phyloP scores from a whole-genome alignment of 768 basidiomycete genomes.

The Xanthoconium purpureum region DNA sequence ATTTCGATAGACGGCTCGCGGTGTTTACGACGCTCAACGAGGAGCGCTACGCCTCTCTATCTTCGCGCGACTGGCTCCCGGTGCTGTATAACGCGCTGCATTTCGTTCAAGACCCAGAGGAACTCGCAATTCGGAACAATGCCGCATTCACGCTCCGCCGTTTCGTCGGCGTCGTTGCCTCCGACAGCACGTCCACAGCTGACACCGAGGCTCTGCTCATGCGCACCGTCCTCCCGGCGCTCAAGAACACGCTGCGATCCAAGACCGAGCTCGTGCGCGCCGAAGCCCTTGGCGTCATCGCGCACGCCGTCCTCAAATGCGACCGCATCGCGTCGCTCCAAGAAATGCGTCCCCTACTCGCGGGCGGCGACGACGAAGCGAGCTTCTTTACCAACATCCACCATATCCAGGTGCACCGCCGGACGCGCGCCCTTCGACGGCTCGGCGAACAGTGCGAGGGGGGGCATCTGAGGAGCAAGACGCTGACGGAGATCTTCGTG shows the following conservation, averaged over 20 bases:
- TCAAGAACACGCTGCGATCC: slow-evolving; percentile 77
- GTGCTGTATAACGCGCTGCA: slow-evolving; percentile 78
- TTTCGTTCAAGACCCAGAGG: slow-evolving; percentile 86
- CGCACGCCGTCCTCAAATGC: slow-evolving; percentile 68
- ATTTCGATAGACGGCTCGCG: slow-evolving; percentile 80
- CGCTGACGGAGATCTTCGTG: slow-evolving; percentile 77
- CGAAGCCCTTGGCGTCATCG: slow-evolving; percentile 77
- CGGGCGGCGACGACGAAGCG: slow-evolving; percentile 88
- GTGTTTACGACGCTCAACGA: slow-evolving; percentile 82
- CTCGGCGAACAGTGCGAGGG: slow-evolving; percentile 74
- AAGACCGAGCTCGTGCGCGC: slow-evolving; percentile 84
- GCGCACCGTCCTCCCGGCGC: slow-evolving; percentile 65
- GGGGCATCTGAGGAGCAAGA: slow-evolving; percentile 61
- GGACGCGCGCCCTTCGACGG: slow-evolving; percentile 81
- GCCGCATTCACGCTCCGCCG: slow-evolving; percentile 73
- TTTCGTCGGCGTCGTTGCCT: slow-evolving; percentile 62
- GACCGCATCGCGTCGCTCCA: slow-evolving; percentile 55
- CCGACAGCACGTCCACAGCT: slow-evolving; percentile 27
- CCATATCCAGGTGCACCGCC: slow-evolving; percentile 89
- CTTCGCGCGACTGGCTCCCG: slow-evolving; percentile 70
- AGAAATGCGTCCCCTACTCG: slow-evolving; percentile 80
- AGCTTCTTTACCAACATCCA: slow-evolving; percentile 96
- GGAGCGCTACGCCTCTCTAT: slow-evolving; percentile 45
- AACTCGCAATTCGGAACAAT: slow-evolving; percentile 81
- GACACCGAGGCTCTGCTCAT: slow-evolving; percentile 57